Evolutionary conservation across 441 rosid species (phyloP).

Genomic region (Bruguiera hainesii): DNA sequence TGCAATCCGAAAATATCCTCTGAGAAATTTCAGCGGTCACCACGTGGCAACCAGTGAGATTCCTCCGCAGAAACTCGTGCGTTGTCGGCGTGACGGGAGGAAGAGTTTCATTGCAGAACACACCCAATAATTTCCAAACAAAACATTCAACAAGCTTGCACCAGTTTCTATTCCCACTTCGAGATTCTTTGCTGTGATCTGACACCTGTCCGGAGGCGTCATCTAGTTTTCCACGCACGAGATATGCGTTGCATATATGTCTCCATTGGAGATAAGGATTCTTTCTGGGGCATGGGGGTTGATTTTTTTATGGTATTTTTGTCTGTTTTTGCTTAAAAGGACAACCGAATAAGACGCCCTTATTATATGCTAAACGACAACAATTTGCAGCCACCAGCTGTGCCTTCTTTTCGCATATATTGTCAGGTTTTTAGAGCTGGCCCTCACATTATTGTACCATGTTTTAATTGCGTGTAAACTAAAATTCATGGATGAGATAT

Average conservation of each 20-base stretch:
- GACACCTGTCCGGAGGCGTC: constrained; percentile 26
- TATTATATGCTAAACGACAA: constrained; percentile 17
- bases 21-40: not conserved
- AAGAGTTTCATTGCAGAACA: constrained; percentile 11
- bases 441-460: not conserved
- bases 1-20: not conserved
- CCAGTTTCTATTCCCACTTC: not conserved
- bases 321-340: not conserved
- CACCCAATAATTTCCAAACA: not conserved
- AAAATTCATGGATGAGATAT: too few species aligned
- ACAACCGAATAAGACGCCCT: constrained; percentile 1
- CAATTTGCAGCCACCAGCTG: constrained; percentile 9
- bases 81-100: not conserved
- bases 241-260: not conserved
- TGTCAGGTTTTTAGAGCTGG: not conserved
- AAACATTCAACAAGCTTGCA: too few species aligned
- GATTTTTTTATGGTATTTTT: not conserved
- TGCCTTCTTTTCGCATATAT: not conserved
- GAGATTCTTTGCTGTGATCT: constrained; percentile 7
- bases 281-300: not conserved
- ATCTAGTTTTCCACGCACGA: not conserved
- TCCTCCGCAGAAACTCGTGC: constrained; percentile 6
- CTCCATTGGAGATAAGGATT: constrained; percentile 16
- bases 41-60: constrained; percentile 19
- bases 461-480: too few species aligned